A percentile compares a stretch with the other conserved stretches of the same genome.
Evolutionary conservation across 208 protist species (phyloP).

Genomic region (Giardia duodenalis): DNA sequence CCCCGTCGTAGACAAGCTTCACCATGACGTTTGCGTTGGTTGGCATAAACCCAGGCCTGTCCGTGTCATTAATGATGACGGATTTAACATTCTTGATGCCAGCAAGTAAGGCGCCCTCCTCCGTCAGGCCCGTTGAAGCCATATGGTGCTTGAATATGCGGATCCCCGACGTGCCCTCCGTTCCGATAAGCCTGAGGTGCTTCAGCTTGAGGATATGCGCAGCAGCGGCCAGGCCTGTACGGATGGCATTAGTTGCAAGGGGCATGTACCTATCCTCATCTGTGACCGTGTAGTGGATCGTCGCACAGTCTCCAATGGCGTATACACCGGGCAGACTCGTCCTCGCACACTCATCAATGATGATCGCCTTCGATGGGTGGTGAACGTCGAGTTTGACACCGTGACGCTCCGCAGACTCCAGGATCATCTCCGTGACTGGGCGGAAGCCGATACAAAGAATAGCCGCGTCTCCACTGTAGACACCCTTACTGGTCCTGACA

Average conservation of each 20-base stretch:
- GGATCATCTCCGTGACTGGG: conserved; percentile 5
- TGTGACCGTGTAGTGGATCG: not conserved
- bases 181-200: not conserved
- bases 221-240: not conserved
- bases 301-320: conserved; percentile 19
- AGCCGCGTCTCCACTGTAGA: not conserved
- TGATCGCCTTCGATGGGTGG: not conserved
- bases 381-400: not conserved
- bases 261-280: not conserved
- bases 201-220: not conserved
- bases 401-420: not conserved
- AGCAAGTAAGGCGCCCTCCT: not conserved
- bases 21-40: not conserved
- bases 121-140: not conserved
- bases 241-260: conserved; percentile 8
- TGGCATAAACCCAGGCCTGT: conserved; percentile 23
- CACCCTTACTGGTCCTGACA: not conserved
- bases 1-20: not conserved
- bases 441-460: conserved; percentile 27
- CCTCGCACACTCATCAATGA: not conserved
- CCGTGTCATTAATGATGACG: not conserved
- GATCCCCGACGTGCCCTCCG: conserved; percentile 10
- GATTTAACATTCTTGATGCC: conserved; percentile 6
- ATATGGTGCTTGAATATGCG: not conserved
- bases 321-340: conserved; percentile 2